phyloP scores from a whole-genome alignment of 129 eudicot genomes.

The Chrysanthemum seticuspe region DNA sequence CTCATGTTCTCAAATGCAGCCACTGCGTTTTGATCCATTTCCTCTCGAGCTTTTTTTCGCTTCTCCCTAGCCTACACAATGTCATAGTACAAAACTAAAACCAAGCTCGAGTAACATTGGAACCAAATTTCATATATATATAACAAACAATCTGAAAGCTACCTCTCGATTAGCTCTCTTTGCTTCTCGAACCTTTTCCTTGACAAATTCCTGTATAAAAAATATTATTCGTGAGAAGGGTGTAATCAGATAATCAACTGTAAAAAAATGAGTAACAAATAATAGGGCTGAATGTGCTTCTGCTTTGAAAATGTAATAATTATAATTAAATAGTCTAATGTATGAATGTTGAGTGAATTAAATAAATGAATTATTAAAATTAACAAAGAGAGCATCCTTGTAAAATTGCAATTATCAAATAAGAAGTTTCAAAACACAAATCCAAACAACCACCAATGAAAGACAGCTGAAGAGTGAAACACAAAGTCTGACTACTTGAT shows the following conservation, averaged over 20 bases:
- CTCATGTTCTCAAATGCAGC: constrained; percentile 75
- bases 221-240: no score
- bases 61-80: constrained; percentile 76
- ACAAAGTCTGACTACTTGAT: constrained; percentile 2
- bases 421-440: no score
- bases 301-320: no score
- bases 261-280: not conserved
- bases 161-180: constrained; percentile 88
- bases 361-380: no score
- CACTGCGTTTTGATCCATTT: constrained; percentile 68
- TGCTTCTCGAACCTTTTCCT: constrained; percentile 75
- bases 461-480: not conserved
- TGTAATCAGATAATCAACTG: no score
- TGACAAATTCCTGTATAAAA: constrained; percentile 55
- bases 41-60: constrained; percentile 59
- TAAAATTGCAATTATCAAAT: no score
- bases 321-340: no score
- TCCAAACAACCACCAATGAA: no score
- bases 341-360: no score
- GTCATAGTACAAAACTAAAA: not conserved
- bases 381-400: no score
- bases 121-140: not conserved
- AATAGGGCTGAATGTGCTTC: no score
- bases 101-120: not conserved
- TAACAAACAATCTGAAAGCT: constrained; percentile 6